phyloP scores from a whole-genome alignment of 495 filamentous ascomycete genomes.

The Hypoxylon crocopeplum region DNA sequence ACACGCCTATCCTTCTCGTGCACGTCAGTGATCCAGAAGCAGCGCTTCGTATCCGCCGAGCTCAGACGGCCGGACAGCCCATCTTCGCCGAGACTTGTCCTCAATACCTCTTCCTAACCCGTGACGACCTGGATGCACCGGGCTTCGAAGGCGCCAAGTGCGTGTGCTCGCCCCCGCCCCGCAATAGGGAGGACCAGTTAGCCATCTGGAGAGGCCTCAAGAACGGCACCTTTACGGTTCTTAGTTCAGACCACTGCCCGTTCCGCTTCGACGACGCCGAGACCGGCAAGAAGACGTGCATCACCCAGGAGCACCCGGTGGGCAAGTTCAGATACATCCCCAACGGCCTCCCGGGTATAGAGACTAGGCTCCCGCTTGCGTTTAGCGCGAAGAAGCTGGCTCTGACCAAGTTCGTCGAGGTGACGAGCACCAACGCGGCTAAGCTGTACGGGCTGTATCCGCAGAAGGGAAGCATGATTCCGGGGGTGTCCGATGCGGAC shows the following conservation, averaged over 20 bases:
- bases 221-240: slow-evolving; percentile 60
- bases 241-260: slow-evolving; percentile 64
- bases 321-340: slow-evolving; percentile 62
- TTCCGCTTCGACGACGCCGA: slow-evolving; percentile 57
- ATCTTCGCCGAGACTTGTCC: slow-evolving; percentile 71
- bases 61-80: slow-evolving; percentile 62
- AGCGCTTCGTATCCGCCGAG: slow-evolving; percentile 58
- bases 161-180: slow-evolving; percentile 57
- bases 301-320: slow-evolving; percentile 51
- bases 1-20: slow-evolving; percentile 61
- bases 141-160: slow-evolving; percentile 63
- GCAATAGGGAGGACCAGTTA: slow-evolving; percentile 47
- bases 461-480: slow-evolving; percentile 61
- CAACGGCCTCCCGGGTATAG: slow-evolving; percentile 67
- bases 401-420: slow-evolving; percentile 63
- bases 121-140: slow-evolving; percentile 55
- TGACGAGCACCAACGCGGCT: slow-evolving; percentile 63
- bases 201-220: slow-evolving; percentile 53
- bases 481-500: slow-evolving; percentile 62
- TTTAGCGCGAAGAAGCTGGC: slow-evolving; percentile 56
- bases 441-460: slow-evolving; percentile 67
- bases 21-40: slow-evolving; percentile 63
- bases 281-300: slow-evolving; percentile 55
- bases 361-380: slow-evolving; percentile 61
- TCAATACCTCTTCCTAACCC: slow-evolving; percentile 68